These are phyloP conservation scores for Periglandula ipomoeae DNA, from an alignment of 2,329 filamentous ascomycete species.

Conservation along the genomic window DNA sequence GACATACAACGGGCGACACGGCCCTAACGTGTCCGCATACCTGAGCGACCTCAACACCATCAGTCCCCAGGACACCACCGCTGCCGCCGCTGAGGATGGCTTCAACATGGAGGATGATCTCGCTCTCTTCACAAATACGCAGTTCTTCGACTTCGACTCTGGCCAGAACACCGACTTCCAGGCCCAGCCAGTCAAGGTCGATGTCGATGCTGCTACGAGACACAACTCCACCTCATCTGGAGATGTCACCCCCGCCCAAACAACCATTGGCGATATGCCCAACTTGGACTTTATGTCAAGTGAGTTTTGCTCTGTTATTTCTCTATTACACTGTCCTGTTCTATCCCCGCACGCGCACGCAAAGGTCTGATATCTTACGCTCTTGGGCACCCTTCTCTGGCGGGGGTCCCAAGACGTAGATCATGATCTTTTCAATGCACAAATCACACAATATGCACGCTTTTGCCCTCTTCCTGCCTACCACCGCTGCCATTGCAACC, in stretches of 20 bases:
- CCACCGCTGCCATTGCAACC: neutral
- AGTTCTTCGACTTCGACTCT: conserved; percentile 72
- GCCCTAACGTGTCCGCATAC: conserved; percentile 83
- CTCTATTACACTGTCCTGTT: neutral
- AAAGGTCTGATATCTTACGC: neutral
- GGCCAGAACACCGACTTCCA: conserved; percentile 51
- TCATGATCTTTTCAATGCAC: neutral
- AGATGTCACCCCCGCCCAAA: conserved; percentile 29
- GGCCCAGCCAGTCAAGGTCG: conserved; percentile 36
- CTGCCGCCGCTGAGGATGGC: conserved; percentile 40
- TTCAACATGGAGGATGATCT: conserved; percentile 63
- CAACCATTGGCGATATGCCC: conserved; percentile 36
- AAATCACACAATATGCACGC: conserved; percentile 6
- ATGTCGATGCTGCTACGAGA: conserved; percentile 20
- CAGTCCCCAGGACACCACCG: conserved; percentile 46
- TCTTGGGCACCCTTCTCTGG: neutral
- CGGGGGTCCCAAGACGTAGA: neutral
- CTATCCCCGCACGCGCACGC: neutral
- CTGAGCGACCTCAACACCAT: conserved; percentile 76
- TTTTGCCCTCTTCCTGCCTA: neutral
- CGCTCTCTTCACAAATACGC: conserved; percentile 71
- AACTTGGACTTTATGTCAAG: conserved; percentile 42
- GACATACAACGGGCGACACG: conserved; percentile 65
- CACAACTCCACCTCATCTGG: conserved; percentile 26
- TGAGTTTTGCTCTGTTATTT: conserved; percentile 22